Conservation (phyloP, 2,329 filamentous ascomycete species). For the Dothistroma septosporum region DNA sequence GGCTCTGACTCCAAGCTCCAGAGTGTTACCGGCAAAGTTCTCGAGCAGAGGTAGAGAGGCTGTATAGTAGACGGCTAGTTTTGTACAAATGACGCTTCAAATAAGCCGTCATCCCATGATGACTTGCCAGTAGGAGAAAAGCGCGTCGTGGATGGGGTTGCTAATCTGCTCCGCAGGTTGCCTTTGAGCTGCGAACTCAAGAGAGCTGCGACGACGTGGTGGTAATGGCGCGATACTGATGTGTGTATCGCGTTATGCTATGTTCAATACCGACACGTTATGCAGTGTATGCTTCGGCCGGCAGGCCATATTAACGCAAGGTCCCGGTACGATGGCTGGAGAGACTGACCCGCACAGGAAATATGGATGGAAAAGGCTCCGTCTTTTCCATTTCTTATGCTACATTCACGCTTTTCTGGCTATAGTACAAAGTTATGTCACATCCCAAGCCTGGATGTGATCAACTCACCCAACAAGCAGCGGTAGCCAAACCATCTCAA, state of each 20-base stretch:
- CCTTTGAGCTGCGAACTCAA: neutral
- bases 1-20: conserved; percentile 40
- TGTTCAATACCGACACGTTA: neutral
- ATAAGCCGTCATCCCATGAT: neutral
- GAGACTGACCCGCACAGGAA: neutral
- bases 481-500: neutral
- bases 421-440: neutral
- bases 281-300: neutral
- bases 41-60: conserved; percentile 55
- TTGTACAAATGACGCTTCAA: neutral
- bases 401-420: neutral
- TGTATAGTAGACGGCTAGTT: neutral
- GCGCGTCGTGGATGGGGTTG: neutral
- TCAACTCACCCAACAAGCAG: neutral
- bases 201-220: neutral
- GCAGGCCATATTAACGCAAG: neutral
- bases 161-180: neutral
- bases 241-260: neutral
- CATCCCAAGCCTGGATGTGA: neutral
- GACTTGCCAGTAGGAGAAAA: neutral
- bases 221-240: neutral
- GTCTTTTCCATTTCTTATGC: neutral
- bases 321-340: neutral
- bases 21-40: conserved; percentile 54
- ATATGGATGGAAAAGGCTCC: neutral